Evolutionary conservation across 306 rosid species (phyloP).

Genomic region (Lagenaria siceraria): DNA sequence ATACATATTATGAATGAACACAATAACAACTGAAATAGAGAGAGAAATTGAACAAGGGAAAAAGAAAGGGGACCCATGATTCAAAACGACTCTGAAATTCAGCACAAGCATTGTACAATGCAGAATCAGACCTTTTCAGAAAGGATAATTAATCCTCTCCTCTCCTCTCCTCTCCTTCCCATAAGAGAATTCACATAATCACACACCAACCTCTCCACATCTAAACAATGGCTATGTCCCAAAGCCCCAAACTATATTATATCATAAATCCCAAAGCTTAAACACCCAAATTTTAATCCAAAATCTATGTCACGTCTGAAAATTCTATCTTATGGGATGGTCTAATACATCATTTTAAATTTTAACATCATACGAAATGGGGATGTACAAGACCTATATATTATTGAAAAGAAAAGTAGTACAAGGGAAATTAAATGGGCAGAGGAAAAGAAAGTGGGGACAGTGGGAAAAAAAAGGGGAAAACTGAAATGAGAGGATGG

Average conservation of each 20-base stretch:
- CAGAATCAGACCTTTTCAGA: conserved; percentile 9
- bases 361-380: not conserved
- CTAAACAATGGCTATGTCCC: not conserved
- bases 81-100: conserved; percentile 6
- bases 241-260: not conserved
- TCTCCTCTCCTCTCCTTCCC: not conserved
- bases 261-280: not conserved
- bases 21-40: not conserved
- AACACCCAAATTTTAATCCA: not conserved
- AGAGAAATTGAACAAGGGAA: not conserved
- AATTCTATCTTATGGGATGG: not conserved
- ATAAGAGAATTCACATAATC: not conserved
- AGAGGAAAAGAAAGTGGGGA: conserved; percentile 3
- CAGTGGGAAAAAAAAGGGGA: not conserved
- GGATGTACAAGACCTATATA: not conserved
- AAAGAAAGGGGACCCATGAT: conserved; percentile 11
- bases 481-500: conserved; percentile 2
- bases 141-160: not conserved
- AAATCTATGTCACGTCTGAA: not conserved
- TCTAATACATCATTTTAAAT: not conserved
- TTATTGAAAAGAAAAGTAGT: conserved; percentile 3
- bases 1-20: not conserved
- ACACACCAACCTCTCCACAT: not conserved
- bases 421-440: conserved; percentile 1
- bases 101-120: conserved; percentile 7